Evolutionary conservation across 2,329 filamentous ascomycete species (phyloP).

Genomic region (Ophiostoma australiae): DNA sequence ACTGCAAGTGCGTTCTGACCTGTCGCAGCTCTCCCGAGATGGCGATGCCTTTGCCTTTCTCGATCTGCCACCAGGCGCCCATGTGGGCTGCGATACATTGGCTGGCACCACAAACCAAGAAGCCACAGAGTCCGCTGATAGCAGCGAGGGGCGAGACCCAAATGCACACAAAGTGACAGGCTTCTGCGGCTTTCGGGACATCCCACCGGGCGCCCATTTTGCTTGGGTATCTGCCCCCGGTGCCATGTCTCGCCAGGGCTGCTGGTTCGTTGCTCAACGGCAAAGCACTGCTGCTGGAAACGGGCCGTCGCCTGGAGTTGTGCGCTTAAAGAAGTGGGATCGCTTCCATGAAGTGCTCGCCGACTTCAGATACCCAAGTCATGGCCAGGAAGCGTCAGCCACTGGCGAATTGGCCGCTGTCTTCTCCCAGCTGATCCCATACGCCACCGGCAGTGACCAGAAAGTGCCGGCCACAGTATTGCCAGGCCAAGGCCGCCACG

Average conservation of each 20-base stretch:
- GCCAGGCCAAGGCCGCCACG: neutral
- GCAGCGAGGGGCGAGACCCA: neutral
- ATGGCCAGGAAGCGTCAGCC: slow-evolving; percentile 41
- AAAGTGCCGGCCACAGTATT: neutral
- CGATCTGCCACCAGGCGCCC: slow-evolving; percentile 45
- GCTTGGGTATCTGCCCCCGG: slow-evolving; percentile 53
- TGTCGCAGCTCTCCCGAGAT: slow-evolving; percentile 25
- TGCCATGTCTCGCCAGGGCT: slow-evolving; percentile 50
- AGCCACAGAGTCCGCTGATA: slow-evolving; percentile 28
- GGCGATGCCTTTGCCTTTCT: slow-evolving; percentile 52
- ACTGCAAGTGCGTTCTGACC: neutral
- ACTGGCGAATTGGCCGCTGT: slow-evolving; percentile 41
- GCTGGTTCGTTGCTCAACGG: slow-evolving; percentile 48
- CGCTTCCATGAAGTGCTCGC: slow-evolving; percentile 50
- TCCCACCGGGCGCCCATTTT: slow-evolving; percentile 55
- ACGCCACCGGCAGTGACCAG: slow-evolving; percentile 28
- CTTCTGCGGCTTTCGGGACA: slow-evolving; percentile 51
- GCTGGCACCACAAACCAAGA: slow-evolving; percentile 38
- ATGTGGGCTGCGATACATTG: slow-evolving; percentile 50
- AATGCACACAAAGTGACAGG: neutral
- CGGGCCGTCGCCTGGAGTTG: slow-evolving; percentile 28
- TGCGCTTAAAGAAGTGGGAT: slow-evolving; percentile 53
- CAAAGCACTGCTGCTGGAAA: neutral
- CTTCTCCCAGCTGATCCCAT: slow-evolving; percentile 43
- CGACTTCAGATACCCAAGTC: slow-evolving; percentile 39